Evolutionary conservation across 2,329 filamentous ascomycete species (phyloP), one percentile per base, ranked within the genome.

Genomic region (Alternaria alternata): DNA sequence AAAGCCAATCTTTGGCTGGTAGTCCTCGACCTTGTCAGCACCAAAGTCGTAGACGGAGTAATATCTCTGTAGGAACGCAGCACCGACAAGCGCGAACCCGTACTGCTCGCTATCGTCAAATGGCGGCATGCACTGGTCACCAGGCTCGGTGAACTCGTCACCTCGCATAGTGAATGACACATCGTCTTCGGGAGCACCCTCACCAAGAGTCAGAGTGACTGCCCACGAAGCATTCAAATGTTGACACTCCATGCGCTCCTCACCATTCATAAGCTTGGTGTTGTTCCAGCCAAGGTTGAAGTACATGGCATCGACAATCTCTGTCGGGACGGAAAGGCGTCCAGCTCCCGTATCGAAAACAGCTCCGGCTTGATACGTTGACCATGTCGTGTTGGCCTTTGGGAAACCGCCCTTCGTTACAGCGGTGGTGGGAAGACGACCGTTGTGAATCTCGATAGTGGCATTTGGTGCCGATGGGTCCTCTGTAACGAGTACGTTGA

Each of bases 271-370:
- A 2, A 69, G 59, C 54, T 64, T 65, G 1, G 62, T 56, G n/a
- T 51, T 7, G 36, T 68, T 65, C 67, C 67, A 69, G 7, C 67
- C 67, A 8, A 69, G 52, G 32, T 65, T 67, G 60, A 32, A 68
- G 51, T 69, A 69, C 7, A 69, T 34, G n/a, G 60, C 54, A 11
- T 44, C 36, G n/a, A 61, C 24, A 34, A 59, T 59, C 3, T 61
- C 57, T 11, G 41, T 14, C 1, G 67, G 67, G 0, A 69, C 38
- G 34, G 60, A 56, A 30, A 69, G 24, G 16, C 64, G 54, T 18
- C 67, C 67, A 7, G 67, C 64, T 47, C 67, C 67, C 0, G 67
- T 69, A 41, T 69, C 67, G 55, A 69, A 69, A 22, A 69, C 59
- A 1, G 64, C 5, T 28, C 52, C 56, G 6, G 5, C 3, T n/a